These are phyloP conservation scores for Dissophora ornata DNA, from an alignment of 192 early-diverging fungal species.

Conservation along the genomic window DNA sequence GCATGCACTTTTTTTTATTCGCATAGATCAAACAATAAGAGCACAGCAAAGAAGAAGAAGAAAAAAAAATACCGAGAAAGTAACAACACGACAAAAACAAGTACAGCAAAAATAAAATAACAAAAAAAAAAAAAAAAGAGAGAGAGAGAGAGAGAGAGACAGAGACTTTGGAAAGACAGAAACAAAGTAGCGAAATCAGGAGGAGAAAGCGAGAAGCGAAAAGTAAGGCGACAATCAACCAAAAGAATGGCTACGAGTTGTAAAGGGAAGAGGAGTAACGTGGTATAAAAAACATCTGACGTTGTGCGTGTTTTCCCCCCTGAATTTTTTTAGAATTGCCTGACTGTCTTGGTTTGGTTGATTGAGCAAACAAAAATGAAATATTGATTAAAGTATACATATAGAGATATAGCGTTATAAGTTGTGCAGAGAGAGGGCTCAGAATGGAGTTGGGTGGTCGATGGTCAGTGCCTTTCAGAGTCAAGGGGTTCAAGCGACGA, in stretches of 20 bases:
- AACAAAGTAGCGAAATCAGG: neutral
- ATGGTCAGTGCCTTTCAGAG: too few relatives aligned
- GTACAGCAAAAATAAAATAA: neutral
- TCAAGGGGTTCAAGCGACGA: neutral
- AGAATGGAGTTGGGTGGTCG: too few relatives aligned
- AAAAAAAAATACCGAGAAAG: neutral
- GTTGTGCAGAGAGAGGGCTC: too few relatives aligned
- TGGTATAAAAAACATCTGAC: too few relatives aligned
- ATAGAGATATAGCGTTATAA: neutral
- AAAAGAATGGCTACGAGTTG: too few relatives aligned
- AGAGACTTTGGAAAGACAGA: neutral
- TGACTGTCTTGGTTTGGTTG: too few relatives aligned
- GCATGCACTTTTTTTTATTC: neutral
- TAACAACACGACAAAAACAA: too few relatives aligned
- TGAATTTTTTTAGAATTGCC: too few relatives aligned
- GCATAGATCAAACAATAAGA: too few relatives aligned
- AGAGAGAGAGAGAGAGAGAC: neutral
- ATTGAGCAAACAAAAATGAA: too few relatives aligned
- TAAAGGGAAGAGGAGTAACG: too few relatives aligned
- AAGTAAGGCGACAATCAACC: neutral
- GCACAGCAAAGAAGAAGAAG: neutral
- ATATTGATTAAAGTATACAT: slow-evolving; percentile 17
- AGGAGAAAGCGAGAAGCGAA: slow-evolving; percentile 2
- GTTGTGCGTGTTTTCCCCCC: too few relatives aligned
- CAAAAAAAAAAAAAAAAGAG: neutral